Conservation (phyloP, 2,329 filamentous ascomycete genomes). For the Mollisia scopiformis region DNA sequence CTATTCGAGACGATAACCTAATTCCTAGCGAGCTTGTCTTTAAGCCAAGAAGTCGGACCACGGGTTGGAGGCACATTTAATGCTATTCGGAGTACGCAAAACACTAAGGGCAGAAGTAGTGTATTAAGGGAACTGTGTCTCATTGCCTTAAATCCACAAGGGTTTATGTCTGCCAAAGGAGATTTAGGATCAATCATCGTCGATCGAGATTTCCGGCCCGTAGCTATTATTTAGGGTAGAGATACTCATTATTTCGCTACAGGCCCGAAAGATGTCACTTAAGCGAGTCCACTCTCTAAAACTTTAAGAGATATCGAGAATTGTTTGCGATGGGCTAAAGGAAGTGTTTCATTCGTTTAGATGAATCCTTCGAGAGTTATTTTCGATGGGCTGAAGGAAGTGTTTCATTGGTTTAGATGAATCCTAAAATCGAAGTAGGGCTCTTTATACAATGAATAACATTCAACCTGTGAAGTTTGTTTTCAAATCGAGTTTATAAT, state of each 20-base stretch:
- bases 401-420: too few species aligned
- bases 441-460: too few species aligned
- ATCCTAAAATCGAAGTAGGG: too few species aligned
- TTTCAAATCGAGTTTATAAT: too few species aligned
- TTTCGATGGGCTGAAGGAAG: too few species aligned
- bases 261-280: background rate
- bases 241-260: background rate
- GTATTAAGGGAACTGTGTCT: background rate
- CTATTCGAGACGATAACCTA: background rate
- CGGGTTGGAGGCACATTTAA: background rate
- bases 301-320: background rate
- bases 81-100: background rate
- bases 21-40: background rate
- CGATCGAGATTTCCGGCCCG: background rate
- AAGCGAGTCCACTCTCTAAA: background rate
- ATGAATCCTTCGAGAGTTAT: too few species aligned
- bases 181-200: background rate
- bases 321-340: background rate
- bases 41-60: background rate
- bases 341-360: background rate
- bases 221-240: background rate
- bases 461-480: too few species aligned
- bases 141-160: background rate
- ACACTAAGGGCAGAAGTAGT: background rate
- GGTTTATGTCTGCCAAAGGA: background rate